Evolutionary conservation across 345 rosid species (phyloP).

Genomic region (Odontarrhena argentea): DNA sequence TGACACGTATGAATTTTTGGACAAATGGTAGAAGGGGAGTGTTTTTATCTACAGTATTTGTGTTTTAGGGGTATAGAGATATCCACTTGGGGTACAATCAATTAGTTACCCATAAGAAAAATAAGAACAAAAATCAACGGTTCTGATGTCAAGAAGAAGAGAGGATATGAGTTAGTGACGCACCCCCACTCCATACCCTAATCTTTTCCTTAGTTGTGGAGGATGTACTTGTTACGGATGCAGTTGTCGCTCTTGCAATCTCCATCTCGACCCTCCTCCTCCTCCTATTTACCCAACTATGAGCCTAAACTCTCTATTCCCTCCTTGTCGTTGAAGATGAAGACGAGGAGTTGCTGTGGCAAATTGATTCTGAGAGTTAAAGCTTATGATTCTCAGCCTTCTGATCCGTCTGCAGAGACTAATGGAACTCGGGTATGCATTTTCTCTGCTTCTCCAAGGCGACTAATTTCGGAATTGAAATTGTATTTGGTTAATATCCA

Average conservation of each 20-base stretch:
- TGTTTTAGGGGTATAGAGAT: no score
- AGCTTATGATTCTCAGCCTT: constrained; percentile 56
- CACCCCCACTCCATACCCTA: no score
- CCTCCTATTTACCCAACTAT: constrained; percentile 20
- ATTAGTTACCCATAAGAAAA: no score
- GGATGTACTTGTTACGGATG: constrained; percentile 63
- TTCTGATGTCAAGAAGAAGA: no score
- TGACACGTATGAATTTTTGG: no score
- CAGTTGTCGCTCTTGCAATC: constrained; percentile 46
- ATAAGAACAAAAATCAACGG: no score
- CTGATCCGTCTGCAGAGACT: constrained; percentile 57
- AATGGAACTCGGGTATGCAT: constrained; percentile 61
- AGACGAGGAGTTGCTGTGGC: constrained; percentile 1
- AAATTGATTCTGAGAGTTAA: constrained; percentile 47
- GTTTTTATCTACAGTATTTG: no score
- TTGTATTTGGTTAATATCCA: constrained; percentile 23
- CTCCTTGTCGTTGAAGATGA: constrained; percentile 46
- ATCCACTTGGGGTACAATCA: no score
- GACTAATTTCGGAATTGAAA: background rate
- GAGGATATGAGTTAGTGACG: no score
- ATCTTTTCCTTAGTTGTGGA: background rate
- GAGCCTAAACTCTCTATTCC: constrained; percentile 39
- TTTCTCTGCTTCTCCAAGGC: background rate
- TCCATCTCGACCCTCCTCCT: constrained; percentile 44
- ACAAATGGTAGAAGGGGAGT: no score